These are phyloP conservation scores for Vitis hybrid DNA, from an alignment of 177 flowering plant species.

Conservation along the genomic window DNA sequence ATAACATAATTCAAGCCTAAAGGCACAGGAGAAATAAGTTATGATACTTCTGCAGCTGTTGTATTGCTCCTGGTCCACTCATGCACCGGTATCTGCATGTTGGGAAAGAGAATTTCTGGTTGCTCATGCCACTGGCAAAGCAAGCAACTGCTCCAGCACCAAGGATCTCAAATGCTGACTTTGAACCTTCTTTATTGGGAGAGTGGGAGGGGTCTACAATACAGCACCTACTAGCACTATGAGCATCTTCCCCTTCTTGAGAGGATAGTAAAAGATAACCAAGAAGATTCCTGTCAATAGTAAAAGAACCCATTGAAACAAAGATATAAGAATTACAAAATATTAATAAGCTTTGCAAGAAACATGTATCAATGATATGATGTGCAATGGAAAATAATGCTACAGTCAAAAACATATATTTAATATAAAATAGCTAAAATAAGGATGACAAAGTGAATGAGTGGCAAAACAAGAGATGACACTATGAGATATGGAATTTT, in stretches of 20 bases:
- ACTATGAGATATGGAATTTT: neutral
- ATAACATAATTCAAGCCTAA: neutral
- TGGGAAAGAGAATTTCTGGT: slow-evolving; percentile 49
- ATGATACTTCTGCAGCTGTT: slow-evolving; percentile 65
- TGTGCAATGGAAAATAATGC: neutral
- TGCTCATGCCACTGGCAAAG: slow-evolving; percentile 38
- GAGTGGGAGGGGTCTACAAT: slow-evolving; percentile 28
- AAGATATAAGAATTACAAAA: neutral
- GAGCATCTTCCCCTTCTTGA: slow-evolving; percentile 48
- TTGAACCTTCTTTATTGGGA: slow-evolving; percentile 34
- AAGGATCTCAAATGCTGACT: slow-evolving; percentile 58
- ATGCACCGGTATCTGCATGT: slow-evolving; percentile 49
- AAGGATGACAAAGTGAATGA: no score
- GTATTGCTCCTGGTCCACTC: slow-evolving; percentile 33
- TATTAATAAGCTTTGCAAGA: neutral
- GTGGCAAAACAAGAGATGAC: neutral
- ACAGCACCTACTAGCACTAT: slow-evolving; percentile 54
- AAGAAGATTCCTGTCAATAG: slow-evolving; percentile 68
- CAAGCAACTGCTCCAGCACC: slow-evolving; percentile 82
- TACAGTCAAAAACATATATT: neutral
- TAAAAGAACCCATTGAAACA: slow-evolving; percentile 10
- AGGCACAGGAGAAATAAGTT: neutral
- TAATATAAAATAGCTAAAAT: no score
- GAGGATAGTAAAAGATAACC: slow-evolving; percentile 61
- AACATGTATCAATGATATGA: neutral